These are phyloP conservation scores for Petunia hybrid DNA, from an alignment of 305 asterid genomes.

Conservation along the genomic window DNA sequence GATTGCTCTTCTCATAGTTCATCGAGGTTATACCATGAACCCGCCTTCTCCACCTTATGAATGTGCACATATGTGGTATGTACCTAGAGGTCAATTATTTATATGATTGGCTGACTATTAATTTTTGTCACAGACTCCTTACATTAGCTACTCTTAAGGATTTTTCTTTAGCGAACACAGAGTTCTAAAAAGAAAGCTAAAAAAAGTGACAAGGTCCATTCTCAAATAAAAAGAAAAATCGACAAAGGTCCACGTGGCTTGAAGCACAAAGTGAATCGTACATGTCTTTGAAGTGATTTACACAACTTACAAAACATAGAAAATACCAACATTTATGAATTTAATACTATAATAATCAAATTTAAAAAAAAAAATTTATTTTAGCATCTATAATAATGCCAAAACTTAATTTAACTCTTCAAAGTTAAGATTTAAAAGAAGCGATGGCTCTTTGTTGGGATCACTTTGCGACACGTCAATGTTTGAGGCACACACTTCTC, in stretches of 20 bases:
- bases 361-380: constrained; percentile 15
- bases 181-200: neutral
- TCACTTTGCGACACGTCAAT: neutral
- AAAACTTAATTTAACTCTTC: constrained; percentile 7
- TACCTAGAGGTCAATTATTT: constrained; percentile 32
- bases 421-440: neutral
- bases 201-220: constrained; percentile 1
- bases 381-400: neutral
- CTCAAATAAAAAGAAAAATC: too few relatives aligned
- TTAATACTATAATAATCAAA: constrained; percentile 10
- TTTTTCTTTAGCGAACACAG: constrained; percentile 7
- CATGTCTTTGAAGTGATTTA: neutral
- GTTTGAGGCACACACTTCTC: neutral
- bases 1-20: constrained; percentile 86
- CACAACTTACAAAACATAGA: neutral
- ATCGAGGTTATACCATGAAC: constrained; percentile 92
- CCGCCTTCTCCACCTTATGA: constrained; percentile 99
- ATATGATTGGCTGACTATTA: constrained; percentile 30
- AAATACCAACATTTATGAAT: constrained; percentile 9
- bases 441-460: neutral
- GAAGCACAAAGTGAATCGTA: constrained; percentile 16
- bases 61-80: constrained; percentile 99
- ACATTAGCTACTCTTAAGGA: constrained; percentile 26
- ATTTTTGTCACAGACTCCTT: constrained; percentile 7
- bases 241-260: too few relatives aligned